Evolutionary conservation across 2,329 filamentous ascomycete genomes (phyloP), one percentile per base, ranked within the genome.

Genomic region (Botryotinia convoluta): DNA sequence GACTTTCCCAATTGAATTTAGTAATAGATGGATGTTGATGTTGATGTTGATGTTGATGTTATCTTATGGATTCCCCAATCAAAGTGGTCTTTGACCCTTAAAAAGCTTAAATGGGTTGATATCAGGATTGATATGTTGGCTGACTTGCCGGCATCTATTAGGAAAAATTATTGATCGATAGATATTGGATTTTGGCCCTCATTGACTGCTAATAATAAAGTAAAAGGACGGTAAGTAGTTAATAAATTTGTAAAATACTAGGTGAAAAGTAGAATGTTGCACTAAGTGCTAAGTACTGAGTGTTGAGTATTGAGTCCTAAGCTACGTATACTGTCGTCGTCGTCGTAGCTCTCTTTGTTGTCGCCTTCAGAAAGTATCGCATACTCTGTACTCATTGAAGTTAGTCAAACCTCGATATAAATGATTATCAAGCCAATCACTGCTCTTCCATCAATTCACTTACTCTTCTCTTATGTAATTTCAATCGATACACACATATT

Each of bases 381-480:
- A 57, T 18, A 9, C 51, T 57, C 51, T 29, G 51, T 57, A 57
- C 51, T 57, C 51, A 57, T 57, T 57, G 51, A 8, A 57, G 16
- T 57, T 57, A 57, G 51, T 57, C 51, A 57, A 57, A 18, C 51
- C n/a, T 18, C n/a, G 14, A 57, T n/a, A 4, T 42, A 12, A 44
- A 18, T 61, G 59, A 18, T 29, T 57, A 57, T 57, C n/a, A 57
- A 62, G 32, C 54, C 37, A 62, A 62, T 44, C 57, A 48, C 20
- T 32, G n/a, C 45, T 5, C 8, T 44, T 16, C 32, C n/a, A n/a
- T 51, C 42, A 5, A 63, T 18, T 16, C n/a, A n/a, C 37, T 39
- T 64, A 22, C 39, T 57, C 32, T 61, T 8, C 59, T 54, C 22
- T 70, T 70, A 71, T 42, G 59, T 71, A 71, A 63, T 60, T 48